Conservation (phyloP, 2,329 filamentous ascomycete genomes). For the Aureobasidium sp. region DNA sequence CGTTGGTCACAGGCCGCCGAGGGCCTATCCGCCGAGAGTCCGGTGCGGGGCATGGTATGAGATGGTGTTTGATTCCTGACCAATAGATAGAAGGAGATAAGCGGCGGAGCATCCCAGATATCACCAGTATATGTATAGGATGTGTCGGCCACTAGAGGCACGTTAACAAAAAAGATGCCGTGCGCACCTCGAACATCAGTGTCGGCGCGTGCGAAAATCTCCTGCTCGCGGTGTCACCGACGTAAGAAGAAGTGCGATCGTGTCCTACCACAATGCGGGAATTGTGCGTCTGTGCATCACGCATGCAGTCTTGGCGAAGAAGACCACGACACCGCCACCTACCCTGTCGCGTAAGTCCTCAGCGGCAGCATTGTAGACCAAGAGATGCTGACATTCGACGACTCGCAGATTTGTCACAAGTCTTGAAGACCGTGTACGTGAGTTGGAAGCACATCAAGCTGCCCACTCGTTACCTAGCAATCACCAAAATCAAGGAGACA, state of each 20-base stretch:
- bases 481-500: neutral
- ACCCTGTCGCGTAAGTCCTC: constrained; percentile 34
- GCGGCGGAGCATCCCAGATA: too few species aligned
- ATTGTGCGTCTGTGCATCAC: constrained; percentile 33
- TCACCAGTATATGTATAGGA: too few species aligned
- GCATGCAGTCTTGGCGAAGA: constrained; percentile 35
- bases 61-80: too few species aligned
- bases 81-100: too few species aligned
- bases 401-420: constrained; percentile 30
- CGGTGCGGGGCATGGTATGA: neutral
- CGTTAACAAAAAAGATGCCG: neutral
- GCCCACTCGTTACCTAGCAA: neutral
- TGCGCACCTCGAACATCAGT: neutral
- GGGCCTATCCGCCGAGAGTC: neutral
- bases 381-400: neutral
- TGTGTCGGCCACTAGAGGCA: too few species aligned
- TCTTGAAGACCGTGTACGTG: constrained; percentile 26
- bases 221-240: constrained; percentile 36
- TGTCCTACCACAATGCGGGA: constrained; percentile 33
- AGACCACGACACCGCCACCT: constrained; percentile 34
- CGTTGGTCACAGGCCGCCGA: too few species aligned
- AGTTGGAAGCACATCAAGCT: constrained; percentile 23
- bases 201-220: constrained; percentile 3
- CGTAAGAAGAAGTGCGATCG: constrained; percentile 41
- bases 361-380: neutral